Percentiles rank a stretch among this genome's conserved stretches.
These are phyloP conservation scores for Blumeria graminis DNA, from an alignment of 2,329 filamentous ascomycete species.

Conservation along the genomic window DNA sequence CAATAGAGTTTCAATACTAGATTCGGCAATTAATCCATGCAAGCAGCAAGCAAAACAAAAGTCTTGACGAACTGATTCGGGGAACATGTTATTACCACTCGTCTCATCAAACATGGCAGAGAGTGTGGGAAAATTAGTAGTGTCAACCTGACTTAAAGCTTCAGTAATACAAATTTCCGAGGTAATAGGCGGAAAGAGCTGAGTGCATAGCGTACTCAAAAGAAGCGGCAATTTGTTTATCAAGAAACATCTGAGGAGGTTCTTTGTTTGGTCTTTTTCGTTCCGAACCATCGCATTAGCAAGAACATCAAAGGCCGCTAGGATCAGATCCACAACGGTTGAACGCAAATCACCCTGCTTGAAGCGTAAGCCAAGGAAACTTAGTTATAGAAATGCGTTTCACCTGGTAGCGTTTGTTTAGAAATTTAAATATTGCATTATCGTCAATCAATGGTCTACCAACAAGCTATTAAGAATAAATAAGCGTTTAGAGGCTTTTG, in stretches of 20 bases:
- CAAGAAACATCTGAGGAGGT: conserved; percentile 65
- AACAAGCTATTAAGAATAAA: conserved; percentile 34
- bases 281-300: conserved; percentile 63
- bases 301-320: conserved; percentile 72
- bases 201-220: conserved; percentile 29
- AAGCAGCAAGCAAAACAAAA: conserved; percentile 82
- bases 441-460: conserved; percentile 71
- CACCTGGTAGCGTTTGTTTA: conserved; percentile 68
- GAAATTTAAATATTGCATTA: conserved; percentile 47
- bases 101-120: conserved; percentile 38
- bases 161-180: conserved; percentile 41
- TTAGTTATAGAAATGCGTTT: conserved; percentile 4
- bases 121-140: conserved; percentile 36
- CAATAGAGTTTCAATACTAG: conserved; percentile 54
- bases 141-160: conserved; percentile 37
- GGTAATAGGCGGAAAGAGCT: conserved; percentile 32
- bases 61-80: conserved; percentile 48
- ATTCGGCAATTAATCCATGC: conserved; percentile 59
- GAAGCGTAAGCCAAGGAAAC: conserved; percentile 11
- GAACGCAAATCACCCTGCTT: conserved; percentile 48
- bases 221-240: conserved; percentile 47
- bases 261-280: conserved; percentile 33
- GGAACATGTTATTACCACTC: conserved; percentile 26
- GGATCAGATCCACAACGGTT: conserved; percentile 58
- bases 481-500: conserved; percentile 6